Evolutionary conservation across 2,329 filamentous ascomycete genomes (phyloP).

Genomic region (Pseudogymnoascus sp.): DNA sequence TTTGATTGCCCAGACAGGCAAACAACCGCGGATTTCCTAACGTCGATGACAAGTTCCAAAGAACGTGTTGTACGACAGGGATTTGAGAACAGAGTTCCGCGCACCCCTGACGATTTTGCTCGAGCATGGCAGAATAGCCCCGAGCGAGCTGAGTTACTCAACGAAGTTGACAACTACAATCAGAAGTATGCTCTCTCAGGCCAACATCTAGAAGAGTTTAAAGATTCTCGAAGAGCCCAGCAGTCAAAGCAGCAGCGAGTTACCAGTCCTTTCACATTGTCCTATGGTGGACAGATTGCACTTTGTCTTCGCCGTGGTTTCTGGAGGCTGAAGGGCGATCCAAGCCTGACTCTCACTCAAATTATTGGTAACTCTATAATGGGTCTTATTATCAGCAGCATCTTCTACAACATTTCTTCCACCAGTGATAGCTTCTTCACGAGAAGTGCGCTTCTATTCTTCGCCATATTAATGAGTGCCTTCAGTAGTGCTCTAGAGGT

Average conservation of each 20-base stretch:
- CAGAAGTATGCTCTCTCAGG: slow-evolving; percentile 22
- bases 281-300: slow-evolving; percentile 45
- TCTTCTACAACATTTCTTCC: slow-evolving; percentile 50
- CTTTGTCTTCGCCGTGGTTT: slow-evolving; percentile 80
- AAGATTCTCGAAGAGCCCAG: slow-evolving; percentile 22
- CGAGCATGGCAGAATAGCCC: slow-evolving; percentile 38
- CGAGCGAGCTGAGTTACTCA: slow-evolving; percentile 33
- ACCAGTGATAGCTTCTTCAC: slow-evolving; percentile 49
- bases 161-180: slow-evolving; percentile 45
- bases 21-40: slow-evolving; percentile 56
- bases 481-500: slow-evolving; percentile 49
- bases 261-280: slow-evolving; percentile 43
- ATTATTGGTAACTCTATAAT: slow-evolving; percentile 33
- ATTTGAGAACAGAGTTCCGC: slow-evolving; percentile 46
- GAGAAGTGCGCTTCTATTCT: slow-evolving; percentile 54
- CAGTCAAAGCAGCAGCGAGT: slow-evolving; percentile 46
- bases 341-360: slow-evolving; percentile 58
- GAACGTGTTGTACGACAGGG: slow-evolving; percentile 47
- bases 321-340: slow-evolving; percentile 62
- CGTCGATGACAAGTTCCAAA: slow-evolving; percentile 57
- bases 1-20: slow-evolving; percentile 58
- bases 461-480: slow-evolving; percentile 55
- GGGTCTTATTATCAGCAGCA: slow-evolving; percentile 50
- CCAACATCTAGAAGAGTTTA: slow-evolving; percentile 28
- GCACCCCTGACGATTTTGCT: slow-evolving; percentile 45